These are phyloP conservation scores for Glonium stellatum DNA, from an alignment of 495 filamentous ascomycete genomes.

Conservation along the genomic window DNA sequence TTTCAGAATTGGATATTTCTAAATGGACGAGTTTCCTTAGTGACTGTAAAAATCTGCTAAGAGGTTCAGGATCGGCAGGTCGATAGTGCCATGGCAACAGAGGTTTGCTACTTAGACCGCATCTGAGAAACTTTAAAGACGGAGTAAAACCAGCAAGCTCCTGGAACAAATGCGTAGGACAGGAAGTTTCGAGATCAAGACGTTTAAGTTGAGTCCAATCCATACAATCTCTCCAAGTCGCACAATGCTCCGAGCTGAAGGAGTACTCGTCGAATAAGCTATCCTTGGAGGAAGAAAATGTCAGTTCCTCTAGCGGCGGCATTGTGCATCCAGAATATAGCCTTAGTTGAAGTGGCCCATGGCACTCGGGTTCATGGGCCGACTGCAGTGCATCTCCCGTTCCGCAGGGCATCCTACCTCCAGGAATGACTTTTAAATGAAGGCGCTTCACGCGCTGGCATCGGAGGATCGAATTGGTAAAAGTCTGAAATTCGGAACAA, in stretches of 20 bases:
- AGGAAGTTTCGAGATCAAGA: too few relatives aligned
- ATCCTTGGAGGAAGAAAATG: neutral
- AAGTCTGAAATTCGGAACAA: neutral
- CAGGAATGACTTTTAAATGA: neutral
- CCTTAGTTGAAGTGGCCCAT: neutral
- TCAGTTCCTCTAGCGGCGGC: neutral
- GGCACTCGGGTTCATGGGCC: neutral
- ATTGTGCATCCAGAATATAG: neutral
- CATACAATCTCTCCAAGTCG: neutral
- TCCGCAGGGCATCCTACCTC: too few relatives aligned
- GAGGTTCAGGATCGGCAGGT: too few relatives aligned
- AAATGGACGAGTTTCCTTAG: too few relatives aligned
- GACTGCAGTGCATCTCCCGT: neutral
- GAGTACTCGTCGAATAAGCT: neutral
- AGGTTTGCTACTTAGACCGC: too few relatives aligned
- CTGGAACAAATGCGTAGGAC: too few relatives aligned
- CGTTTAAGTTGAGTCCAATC: neutral
- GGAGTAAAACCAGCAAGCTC: too few relatives aligned
- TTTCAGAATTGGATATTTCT: too few relatives aligned
- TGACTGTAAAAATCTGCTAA: too few relatives aligned
- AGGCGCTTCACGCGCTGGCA: neutral
- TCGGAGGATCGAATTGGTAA: neutral
- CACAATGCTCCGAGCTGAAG: neutral
- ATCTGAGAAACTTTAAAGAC: too few relatives aligned
- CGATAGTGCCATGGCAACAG: too few relatives aligned